Evolutionary conservation across 768 basidiomycete genomes (phyloP).

Genomic region (Termitomyces sp.): DNA sequence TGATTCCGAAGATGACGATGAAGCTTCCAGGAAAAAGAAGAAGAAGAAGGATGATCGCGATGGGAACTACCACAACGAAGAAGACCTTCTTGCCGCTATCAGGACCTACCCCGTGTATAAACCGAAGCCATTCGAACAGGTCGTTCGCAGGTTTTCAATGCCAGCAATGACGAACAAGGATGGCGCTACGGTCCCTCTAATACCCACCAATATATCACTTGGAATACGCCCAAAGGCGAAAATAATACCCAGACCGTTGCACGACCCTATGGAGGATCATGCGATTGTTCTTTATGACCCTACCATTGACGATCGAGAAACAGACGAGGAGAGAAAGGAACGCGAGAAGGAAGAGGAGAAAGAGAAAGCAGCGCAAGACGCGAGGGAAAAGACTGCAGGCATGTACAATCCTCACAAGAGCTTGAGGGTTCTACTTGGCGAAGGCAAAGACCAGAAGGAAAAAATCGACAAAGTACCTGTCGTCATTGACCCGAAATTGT

Average conservation of each 20-base stretch:
- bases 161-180: conserved; percentile 76
- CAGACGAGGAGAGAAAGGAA: conserved; percentile 79
- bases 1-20: conserved; percentile 57
- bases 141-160: conserved; percentile 72
- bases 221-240: conserved; percentile 82
- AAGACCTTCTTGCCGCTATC: conserved; percentile 58
- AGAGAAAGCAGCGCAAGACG: conserved; percentile 60
- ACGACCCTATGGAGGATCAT: conserved; percentile 97
- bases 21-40: conserved; percentile 58
- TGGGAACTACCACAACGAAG: conserved; percentile 57
- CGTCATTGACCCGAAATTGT: conserved; percentile 88
- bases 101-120: conserved; percentile 78
- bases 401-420: conserved; percentile 93
- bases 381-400: conserved; percentile 66
- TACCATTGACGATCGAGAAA: conserved; percentile 89
- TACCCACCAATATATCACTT: conserved; percentile 69
- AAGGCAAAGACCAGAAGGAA: conserved; percentile 65
- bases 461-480: conserved; percentile 83
- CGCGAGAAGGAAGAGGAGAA: conserved; percentile 73
- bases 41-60: conserved; percentile 59
- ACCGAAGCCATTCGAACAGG: conserved; percentile 71
- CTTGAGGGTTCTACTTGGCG: conserved; percentile 73
- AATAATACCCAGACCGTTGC: conserved; percentile 86
- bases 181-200: conserved; percentile 56
- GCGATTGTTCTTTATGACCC: conserved; percentile 98